These are phyloP conservation scores for Ceratobasidium sp. DNA, from an alignment of 1,284 basidiomycete species.

Conservation along the genomic window DNA sequence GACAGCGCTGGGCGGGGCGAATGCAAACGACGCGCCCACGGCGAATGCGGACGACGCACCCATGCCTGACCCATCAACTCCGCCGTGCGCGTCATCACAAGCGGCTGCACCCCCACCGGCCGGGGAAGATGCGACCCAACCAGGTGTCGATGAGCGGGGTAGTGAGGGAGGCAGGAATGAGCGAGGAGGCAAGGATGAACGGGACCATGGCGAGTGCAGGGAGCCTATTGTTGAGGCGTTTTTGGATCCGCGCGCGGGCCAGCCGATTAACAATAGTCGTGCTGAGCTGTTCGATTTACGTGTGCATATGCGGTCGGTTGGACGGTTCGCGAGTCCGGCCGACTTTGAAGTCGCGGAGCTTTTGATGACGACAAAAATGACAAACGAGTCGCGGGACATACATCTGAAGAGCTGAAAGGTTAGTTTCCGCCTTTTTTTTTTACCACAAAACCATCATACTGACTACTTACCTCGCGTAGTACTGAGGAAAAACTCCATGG, in stretches of 20 bases:
- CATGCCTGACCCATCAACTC: too few species aligned
- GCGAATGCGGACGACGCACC: too few species aligned
- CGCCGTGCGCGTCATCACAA: too few species aligned
- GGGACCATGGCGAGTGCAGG: not conserved
- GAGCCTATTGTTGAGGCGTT: not conserved
- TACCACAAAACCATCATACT: not conserved
- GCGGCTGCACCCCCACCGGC: too few species aligned
- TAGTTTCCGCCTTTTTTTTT: not conserved
- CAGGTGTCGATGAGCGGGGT: not conserved
- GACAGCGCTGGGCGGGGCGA: too few species aligned
- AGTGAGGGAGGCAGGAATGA: not conserved
- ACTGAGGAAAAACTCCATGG: not conserved
- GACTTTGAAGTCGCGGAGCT: conserved; percentile 8
- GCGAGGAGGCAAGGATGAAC: not conserved
- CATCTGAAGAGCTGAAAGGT: conserved; percentile 11
- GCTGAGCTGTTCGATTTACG: not conserved
- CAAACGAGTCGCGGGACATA: not conserved
- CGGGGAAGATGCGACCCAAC: too few species aligned
- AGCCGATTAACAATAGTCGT: not conserved
- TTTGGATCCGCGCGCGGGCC: not conserved
- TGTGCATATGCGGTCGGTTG: not conserved
- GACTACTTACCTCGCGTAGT: not conserved
- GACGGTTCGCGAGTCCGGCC: not conserved
- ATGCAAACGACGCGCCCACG: too few species aligned
- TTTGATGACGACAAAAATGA: not conserved